A percentile compares a stretch with the other conserved stretches of the same genome.
Conservation (phyloP, 345 rosid species). For the Xanthoceras sorbifolium region DNA sequence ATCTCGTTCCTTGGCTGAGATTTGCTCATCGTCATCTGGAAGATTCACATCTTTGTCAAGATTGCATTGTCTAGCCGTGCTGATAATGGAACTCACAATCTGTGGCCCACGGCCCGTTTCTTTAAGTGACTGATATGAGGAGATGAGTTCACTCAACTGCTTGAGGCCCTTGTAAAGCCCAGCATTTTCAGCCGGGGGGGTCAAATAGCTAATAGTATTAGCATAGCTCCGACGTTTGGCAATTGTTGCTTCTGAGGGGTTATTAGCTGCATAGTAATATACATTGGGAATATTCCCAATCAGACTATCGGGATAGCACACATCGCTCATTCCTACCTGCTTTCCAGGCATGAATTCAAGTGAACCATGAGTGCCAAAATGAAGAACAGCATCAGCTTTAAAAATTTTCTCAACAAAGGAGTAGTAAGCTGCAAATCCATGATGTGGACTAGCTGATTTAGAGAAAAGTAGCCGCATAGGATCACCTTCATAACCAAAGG, state of each 20-base stretch:
- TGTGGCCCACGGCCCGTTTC: slow-evolving; percentile 92
- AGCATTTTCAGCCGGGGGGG: slow-evolving; percentile 99
- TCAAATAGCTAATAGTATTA: slow-evolving; percentile 91
- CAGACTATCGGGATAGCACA: slow-evolving; percentile 91
- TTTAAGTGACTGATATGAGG: slow-evolving; percentile 95
- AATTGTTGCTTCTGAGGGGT: slow-evolving; percentile 97
- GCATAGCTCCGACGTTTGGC: slow-evolving; percentile 99
- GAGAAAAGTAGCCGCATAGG: slow-evolving; percentile 97
- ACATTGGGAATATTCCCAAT: slow-evolving; percentile 97
- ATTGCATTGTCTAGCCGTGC: slow-evolving; percentile 95
- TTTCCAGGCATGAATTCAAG: slow-evolving; percentile 99
- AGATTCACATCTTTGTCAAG: slow-evolving; percentile 92
- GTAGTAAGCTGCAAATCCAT: slow-evolving; percentile 96
- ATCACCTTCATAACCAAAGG: slow-evolving; percentile 99
- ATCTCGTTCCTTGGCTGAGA: slow-evolving; percentile 75
- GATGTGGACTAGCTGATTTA: slow-evolving; percentile 97
- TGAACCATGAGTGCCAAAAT: slow-evolving; percentile 97
- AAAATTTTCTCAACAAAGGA: slow-evolving; percentile 94
- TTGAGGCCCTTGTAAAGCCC: slow-evolving; percentile 98
- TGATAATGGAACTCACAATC: slow-evolving; percentile 89
- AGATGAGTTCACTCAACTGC: slow-evolving; percentile 92
- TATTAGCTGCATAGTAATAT: slow-evolving; percentile 94
- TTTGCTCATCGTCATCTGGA: slow-evolving; percentile 79
- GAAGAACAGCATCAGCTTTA: slow-evolving; percentile 95
- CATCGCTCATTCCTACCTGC: slow-evolving; percentile 99